These are phyloP conservation scores for Anisodus acutangulus DNA, from an alignment of 257 asterid genomes.

Conservation along the genomic window DNA sequence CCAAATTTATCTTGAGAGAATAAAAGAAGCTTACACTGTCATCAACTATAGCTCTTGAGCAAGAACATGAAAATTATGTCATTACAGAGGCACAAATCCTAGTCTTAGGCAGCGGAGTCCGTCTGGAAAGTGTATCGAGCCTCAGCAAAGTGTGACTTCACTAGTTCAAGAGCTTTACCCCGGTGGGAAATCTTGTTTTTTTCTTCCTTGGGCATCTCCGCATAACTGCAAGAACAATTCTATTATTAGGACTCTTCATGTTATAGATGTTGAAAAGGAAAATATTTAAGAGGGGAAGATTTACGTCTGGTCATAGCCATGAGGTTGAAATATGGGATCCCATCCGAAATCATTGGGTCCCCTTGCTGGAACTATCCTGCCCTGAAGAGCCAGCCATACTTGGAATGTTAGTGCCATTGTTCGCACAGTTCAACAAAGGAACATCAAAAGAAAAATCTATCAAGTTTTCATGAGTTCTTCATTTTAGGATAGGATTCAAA, in stretches of 20 bases:
- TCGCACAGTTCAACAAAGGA: background rate
- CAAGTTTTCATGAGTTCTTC: background rate
- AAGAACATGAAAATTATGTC: background rate
- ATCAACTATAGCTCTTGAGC: conserved; percentile 9
- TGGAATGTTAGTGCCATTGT: background rate
- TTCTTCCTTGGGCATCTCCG: conserved; percentile 91
- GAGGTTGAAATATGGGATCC: conserved; percentile 96
- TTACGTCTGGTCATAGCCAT: conserved; percentile 86
- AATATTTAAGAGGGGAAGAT: conserved; percentile 19
- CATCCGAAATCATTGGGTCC: conserved; percentile 96
- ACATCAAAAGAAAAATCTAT: background rate
- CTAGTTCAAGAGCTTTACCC: conserved; percentile 74
- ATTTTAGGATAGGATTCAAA: background rate
- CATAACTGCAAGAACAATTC: conserved; percentile 61
- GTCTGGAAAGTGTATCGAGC: conserved; percentile 68
- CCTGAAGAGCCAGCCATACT: conserved; percentile 53
- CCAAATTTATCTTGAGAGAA: background rate
- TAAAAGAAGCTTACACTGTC: conserved; percentile 11
- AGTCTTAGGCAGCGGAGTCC: conserved; percentile 36
- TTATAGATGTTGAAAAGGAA: background rate
- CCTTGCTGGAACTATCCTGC: conserved; percentile 85
- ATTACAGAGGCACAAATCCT: conserved; percentile 24
- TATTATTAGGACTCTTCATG: conserved; percentile 21
- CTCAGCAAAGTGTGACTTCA: conserved; percentile 78
- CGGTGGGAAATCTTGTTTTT: conserved; percentile 94